A percentile compares a stretch with the other conserved stretches of the same genome.
phyloP scores from a whole-genome alignment of 805 yeast species.

The Candida wancherniae region DNA sequence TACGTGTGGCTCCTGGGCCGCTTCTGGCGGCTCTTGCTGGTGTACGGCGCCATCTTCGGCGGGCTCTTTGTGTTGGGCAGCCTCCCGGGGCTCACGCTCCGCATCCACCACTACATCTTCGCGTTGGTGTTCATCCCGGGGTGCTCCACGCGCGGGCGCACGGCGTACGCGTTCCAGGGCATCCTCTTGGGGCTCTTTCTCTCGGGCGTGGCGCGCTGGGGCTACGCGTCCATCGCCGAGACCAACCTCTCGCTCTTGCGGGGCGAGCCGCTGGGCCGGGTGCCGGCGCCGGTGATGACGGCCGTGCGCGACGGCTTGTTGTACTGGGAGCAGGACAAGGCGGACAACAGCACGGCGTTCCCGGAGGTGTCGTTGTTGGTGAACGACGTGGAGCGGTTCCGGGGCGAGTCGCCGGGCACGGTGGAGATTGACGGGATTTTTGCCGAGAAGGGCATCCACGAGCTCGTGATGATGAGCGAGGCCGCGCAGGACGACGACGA shows the following conservation, averaged over 20 bases:
- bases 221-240: constrained; percentile 83
- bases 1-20: constrained; percentile 75
- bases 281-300: constrained; percentile 47
- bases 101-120: constrained; percentile 76
- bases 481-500: constrained; percentile 20
- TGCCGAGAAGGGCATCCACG: constrained; percentile 18
- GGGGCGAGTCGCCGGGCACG: constrained; percentile 43
- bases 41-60: constrained; percentile 51
- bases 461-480: constrained; percentile 17
- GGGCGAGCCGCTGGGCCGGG: constrained; percentile 62
- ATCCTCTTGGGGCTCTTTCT: constrained; percentile 72
- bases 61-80: constrained; percentile 21
- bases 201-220: constrained; percentile 91
- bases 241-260: constrained; percentile 62
- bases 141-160: constrained; percentile 65
- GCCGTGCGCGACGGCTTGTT: constrained; percentile 33
- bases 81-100: constrained; percentile 64
- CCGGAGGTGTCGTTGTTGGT: constrained; percentile 61
- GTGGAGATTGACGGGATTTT: constrained; percentile 32
- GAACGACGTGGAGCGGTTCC: constrained; percentile 74
- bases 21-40: constrained; percentile 51
- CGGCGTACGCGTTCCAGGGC: constrained; percentile 79
- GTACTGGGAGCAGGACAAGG: constrained; percentile 26
- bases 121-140: constrained; percentile 81
- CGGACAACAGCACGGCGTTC: constrained; percentile 21